Evolutionary conservation across 2,329 filamentous ascomycete genomes (phyloP), one percentile per base, ranked within the genome.

Genomic region (Fusarium liriodendri): DNA sequence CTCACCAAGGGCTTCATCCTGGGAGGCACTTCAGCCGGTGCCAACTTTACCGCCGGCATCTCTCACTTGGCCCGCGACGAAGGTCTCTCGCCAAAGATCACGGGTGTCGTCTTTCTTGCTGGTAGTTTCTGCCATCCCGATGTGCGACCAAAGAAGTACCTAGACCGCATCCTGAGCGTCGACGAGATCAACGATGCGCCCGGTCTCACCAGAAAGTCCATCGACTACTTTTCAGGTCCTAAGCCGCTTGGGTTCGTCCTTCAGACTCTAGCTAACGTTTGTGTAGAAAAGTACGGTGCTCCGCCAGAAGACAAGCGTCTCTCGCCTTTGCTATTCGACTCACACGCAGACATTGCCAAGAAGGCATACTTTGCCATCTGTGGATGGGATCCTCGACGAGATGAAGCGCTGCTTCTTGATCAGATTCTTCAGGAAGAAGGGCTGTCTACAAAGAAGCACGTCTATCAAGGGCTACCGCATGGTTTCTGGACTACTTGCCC

Each of bases 11-110:
- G 86, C 10, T 86, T 89, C 70, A 81, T 88, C n/a, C 76, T 89
- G 0, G 85, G 86, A 10, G 87, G 87, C 20, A 85, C 83, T 6
- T 87, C 85, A 2, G 87, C 87, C 0, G 87, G 87, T 5, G 87
- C 85, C n/a, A 88, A 88, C 74, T 83, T 89, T 64, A 82, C 86
- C 0, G 84, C 84, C 0, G 85, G 85, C 0, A 81, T 88, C 1
- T 81, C 85, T 1, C 83, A 87, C 62, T 71, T 84, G 0, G 82
- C 84, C 6, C 81, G 83, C 1, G 69, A 77, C 4, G 82, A 83
- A 38, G 78, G 79, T 1, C 76, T 87, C 7, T 69, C 77, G 0
- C 84, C 85, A 1, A 80, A 80, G 0, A 76, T 89, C 11, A 88
- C 86, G 0, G 86, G 86, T 0, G 76, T 84, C 13, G 83, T 85